Evolutionary conservation across 805 yeast genomes (phyloP).

Genomic region (Candida silvicultrix): DNA sequence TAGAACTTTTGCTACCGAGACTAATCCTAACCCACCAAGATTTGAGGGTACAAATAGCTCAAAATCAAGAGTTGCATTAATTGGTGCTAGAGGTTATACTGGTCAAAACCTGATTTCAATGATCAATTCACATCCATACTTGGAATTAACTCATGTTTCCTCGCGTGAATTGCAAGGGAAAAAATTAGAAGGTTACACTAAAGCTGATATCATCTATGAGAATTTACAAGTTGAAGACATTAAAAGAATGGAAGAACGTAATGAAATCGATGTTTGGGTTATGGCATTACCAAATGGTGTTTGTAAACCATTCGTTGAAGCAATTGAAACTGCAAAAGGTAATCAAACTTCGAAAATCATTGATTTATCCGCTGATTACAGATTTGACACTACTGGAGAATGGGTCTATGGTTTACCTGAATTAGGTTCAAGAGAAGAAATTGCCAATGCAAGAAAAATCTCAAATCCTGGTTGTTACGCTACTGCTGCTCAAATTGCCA

Average conservation of each 20-base stretch:
- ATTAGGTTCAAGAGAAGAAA: slow-evolving; percentile 58
- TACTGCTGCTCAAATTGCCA: slow-evolving; percentile 93
- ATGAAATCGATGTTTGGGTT: slow-evolving; percentile 92
- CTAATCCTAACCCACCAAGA: slow-evolving; percentile 70
- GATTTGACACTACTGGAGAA: slow-evolving; percentile 82
- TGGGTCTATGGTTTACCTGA: slow-evolving; percentile 98
- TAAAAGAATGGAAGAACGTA: slow-evolving; percentile 63
- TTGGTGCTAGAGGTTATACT: slow-evolving; percentile 98
- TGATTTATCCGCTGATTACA: slow-evolving; percentile 92
- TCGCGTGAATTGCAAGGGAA: slow-evolving; percentile 92
- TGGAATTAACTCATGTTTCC: slow-evolving; percentile 89
- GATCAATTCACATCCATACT: slow-evolving; percentile 80
- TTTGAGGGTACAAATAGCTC: slow-evolving; percentile 55
- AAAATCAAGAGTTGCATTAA: slow-evolving; percentile 76
- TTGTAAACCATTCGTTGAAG: slow-evolving; percentile 81
- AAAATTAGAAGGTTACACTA: slow-evolving; percentile 81
- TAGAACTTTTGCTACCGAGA: slow-evolving; percentile 29
- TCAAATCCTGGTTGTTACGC: slow-evolving; percentile 99
- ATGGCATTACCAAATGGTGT: slow-evolving; percentile 99
- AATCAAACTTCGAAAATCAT: slow-evolving; percentile 71
- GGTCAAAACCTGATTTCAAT: slow-evolving; percentile 89
- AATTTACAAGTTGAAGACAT: slow-evolving; percentile 87
- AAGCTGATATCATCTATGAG: slow-evolving; percentile 71
- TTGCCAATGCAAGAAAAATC: slow-evolving; percentile 71
- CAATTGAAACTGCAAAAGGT: slow-evolving; percentile 57